phyloP scores from a whole-genome alignment of 495 filamentous ascomycete species.

The Daldinia bambusicola region DNA sequence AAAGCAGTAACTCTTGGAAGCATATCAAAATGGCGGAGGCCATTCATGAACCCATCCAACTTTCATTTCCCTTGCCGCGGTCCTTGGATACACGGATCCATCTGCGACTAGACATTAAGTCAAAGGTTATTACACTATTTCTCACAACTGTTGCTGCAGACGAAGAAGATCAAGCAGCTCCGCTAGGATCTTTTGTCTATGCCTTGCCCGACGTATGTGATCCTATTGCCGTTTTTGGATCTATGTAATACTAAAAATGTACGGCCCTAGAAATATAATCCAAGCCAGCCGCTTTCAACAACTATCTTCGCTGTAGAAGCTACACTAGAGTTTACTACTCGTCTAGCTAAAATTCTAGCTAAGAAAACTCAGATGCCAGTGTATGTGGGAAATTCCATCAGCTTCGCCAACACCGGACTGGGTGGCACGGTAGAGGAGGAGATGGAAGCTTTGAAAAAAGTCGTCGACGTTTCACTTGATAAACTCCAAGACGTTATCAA shows the following conservation, averaged over 20 bases:
- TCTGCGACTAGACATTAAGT: conserved; percentile 75
- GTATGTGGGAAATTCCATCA: conserved; percentile 85
- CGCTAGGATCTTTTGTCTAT: conserved; percentile 88
- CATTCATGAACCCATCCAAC: conserved; percentile 60
- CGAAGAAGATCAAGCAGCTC: conserved; percentile 59
- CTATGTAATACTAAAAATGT: conserved; percentile 22
- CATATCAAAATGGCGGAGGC: conserved; percentile 38
- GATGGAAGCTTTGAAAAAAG: conserved; percentile 82
- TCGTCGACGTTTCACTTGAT: conserved; percentile 74
- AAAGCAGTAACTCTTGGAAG: neutral
- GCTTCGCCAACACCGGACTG: conserved; percentile 71
- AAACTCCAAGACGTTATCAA: conserved; percentile 56
- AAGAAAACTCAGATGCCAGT: conserved; percentile 73
- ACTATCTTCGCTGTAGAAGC: conserved; percentile 77
- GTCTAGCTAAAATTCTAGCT: conserved; percentile 84
- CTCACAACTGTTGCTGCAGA: conserved; percentile 76
- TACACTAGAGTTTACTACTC: conserved; percentile 85
- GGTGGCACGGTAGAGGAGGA: conserved; percentile 90
- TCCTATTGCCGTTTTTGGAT: neutral
- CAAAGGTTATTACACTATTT: conserved; percentile 76
- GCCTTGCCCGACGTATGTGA: conserved; percentile 84
- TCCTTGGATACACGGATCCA: conserved; percentile 82
- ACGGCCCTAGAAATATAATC: conserved; percentile 61
- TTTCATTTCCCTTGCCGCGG: conserved; percentile 81
- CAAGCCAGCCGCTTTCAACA: conserved; percentile 75